Evolutionary conservation across 2,329 filamentous ascomycete genomes (phyloP).

Genomic region (Sporothrix brasiliensis): DNA sequence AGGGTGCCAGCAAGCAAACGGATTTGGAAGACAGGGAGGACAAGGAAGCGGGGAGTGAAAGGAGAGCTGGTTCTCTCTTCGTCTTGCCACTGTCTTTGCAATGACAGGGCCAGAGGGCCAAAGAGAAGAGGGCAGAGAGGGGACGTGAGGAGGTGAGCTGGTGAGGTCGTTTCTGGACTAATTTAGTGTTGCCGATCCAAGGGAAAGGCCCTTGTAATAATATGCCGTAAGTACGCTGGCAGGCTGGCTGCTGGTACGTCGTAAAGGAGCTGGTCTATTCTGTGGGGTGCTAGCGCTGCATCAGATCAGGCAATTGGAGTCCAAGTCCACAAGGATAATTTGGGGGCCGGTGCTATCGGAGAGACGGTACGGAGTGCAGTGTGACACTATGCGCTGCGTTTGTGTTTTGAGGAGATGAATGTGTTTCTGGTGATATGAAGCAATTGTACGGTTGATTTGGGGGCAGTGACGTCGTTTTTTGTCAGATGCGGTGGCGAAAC

Average conservation of each 20-base stretch:
- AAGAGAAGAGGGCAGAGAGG: neutral
- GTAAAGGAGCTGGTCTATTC: neutral
- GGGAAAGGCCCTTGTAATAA: neutral
- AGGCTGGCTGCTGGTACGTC: too few relatives aligned
- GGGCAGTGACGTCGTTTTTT: conserved; percentile 21
- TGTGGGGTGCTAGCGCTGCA: conserved; percentile 25
- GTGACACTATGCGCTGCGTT: neutral
- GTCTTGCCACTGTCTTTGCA: neutral
- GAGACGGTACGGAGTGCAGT: neutral
- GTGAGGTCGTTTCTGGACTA: conserved; percentile 16
- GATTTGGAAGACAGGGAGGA: conserved; percentile 8
- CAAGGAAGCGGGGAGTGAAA: conserved; percentile 25
- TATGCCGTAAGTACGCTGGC: neutral
- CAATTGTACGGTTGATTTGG: conserved; percentile 6
- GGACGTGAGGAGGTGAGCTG: neutral
- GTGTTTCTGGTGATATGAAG: conserved; percentile 8
- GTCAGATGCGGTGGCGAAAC: conserved; percentile 24
- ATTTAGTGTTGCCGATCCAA: conserved; percentile 31
- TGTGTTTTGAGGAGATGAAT: neutral
- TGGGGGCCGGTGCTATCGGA: too few relatives aligned
- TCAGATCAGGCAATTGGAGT: conserved; percentile 20
- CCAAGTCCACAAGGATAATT: conserved; percentile 9
- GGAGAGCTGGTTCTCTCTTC: conserved; percentile 30
- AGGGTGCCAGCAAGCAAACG: neutral
- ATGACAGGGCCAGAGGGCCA: conserved; percentile 9